Percentiles rank a stretch among this genome's conserved stretches.
These are phyloP conservation scores for Pythium brachiatum DNA, from an alignment of 352 stramenopile genomes.

Conservation along the genomic window DNA sequence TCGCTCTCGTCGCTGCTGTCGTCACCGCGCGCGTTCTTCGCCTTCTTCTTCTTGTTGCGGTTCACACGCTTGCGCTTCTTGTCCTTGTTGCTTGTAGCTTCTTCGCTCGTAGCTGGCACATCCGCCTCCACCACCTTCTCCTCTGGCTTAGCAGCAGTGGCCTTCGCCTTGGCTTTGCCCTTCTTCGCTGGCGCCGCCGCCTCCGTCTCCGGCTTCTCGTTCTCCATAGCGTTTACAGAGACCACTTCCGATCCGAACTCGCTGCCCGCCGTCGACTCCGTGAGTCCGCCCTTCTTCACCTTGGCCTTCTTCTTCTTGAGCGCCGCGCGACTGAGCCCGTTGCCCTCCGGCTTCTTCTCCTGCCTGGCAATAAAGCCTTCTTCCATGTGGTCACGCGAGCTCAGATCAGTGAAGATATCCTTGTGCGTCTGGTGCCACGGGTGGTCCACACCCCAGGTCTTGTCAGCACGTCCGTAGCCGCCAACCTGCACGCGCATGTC, in stretches of 20 bases:
- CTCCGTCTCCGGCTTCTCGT: constrained; percentile 28
- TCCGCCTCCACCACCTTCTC: neutral
- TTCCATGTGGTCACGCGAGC: constrained; percentile 62
- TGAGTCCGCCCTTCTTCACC: constrained; percentile 59
- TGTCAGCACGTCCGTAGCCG: constrained; percentile 73
- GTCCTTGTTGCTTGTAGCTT: neutral
- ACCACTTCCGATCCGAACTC: constrained; percentile 17
- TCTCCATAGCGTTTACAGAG: neutral
- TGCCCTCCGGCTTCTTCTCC: constrained; percentile 36
- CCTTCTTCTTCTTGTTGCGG: constrained; percentile 29
- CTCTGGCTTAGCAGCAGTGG: neutral
- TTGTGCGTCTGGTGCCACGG: constrained; percentile 69
- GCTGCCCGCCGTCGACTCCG: constrained; percentile 19
- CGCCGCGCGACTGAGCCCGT: constrained; percentile 61
- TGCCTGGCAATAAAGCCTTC: constrained; percentile 46
- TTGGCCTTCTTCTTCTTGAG: constrained; percentile 80
- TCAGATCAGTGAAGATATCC: constrained; percentile 44
- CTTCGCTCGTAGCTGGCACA: neutral
- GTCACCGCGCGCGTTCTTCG: constrained; percentile 15
- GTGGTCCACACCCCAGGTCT: constrained; percentile 77
- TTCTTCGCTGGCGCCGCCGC: constrained; percentile 16
- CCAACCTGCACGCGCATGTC: constrained; percentile 76
- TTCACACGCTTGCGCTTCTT: constrained; percentile 34
- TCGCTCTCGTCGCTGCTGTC: constrained; percentile 16
- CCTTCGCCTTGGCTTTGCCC: neutral